These are phyloP conservation scores for Pseudogymnoascus sp. DNA, from an alignment of 2,329 filamentous ascomycete species.

Conservation along the genomic window DNA sequence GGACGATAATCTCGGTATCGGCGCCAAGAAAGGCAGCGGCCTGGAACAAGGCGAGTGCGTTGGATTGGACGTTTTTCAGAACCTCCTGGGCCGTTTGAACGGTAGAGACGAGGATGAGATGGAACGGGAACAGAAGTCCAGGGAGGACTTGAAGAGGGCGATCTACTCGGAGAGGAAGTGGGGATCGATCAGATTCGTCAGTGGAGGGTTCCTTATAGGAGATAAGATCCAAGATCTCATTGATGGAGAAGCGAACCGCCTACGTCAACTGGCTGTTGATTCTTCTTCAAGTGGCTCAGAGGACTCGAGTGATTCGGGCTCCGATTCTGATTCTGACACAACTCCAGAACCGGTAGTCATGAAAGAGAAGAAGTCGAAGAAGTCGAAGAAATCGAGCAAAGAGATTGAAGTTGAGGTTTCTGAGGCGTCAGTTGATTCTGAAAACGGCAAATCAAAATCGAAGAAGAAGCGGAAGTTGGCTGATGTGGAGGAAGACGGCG, in stretches of 20 bases:
- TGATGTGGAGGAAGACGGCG: conserved; percentile 31
- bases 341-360: conserved; percentile 13
- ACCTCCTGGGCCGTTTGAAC: conserved; percentile 80
- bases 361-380: conserved; percentile 19
- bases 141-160: conserved; percentile 64
- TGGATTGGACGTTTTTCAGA: conserved; percentile 80
- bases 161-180: conserved; percentile 69
- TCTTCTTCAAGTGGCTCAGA: conserved; percentile 13
- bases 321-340: conserved; percentile 11
- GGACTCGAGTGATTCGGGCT: conserved; percentile 15
- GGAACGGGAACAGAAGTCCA: conserved; percentile 60
- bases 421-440: conserved; percentile 12
- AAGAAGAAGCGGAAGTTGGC: conserved; percentile 42
- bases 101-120: conserved; percentile 73
- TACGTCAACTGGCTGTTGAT: conserved; percentile 22
- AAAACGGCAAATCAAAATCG: conserved; percentile 21
- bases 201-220: conserved; percentile 65
- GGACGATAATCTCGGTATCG: conserved; percentile 85
- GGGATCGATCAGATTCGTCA: conserved; percentile 79
- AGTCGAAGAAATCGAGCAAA: conserved; percentile 21
- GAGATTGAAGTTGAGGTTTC: conserved; percentile 25
- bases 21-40: conserved; percentile 68
- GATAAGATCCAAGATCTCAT: conserved; percentile 47
- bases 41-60: conserved; percentile 64
- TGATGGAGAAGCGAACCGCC: conserved; percentile 30